Evolutionary conservation across 148 eudicot genomes (phyloP).

Genomic region (Persicaria maculosa): DNA sequence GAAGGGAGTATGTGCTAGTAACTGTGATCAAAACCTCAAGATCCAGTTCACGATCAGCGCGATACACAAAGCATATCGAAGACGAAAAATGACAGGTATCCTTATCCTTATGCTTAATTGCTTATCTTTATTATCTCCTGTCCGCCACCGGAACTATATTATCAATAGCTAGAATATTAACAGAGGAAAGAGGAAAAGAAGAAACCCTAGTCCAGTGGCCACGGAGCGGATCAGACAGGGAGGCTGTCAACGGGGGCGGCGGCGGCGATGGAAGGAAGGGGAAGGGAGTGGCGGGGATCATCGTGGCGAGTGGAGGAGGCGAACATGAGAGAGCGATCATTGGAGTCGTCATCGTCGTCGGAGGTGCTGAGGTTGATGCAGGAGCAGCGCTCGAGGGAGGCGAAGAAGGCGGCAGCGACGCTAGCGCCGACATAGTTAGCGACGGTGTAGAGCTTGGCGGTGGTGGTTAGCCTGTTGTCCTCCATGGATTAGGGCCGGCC

Average conservation of each 20-base stretch:
- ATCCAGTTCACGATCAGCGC: slow-evolving; percentile 3
- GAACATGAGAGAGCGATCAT: slow-evolving; percentile 64
- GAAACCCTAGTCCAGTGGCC: slow-evolving; percentile 1
- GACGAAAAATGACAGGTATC: neutral
- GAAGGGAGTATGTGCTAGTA: neutral
- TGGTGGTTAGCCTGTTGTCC: slow-evolving; percentile 33
- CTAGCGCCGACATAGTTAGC: slow-evolving; percentile 65
- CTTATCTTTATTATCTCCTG: neutral
- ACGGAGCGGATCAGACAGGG: slow-evolving; percentile 43
- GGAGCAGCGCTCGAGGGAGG: slow-evolving; percentile 62
- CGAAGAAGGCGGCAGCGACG: slow-evolving; percentile 69
- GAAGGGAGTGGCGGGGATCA: slow-evolving; percentile 28
- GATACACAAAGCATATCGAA: neutral
- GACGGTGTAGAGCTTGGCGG: slow-evolving; percentile 38
- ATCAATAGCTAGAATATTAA: neutral
- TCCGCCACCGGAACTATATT: neutral
- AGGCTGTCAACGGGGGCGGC: slow-evolving; percentile 34
- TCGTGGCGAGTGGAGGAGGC: slow-evolving; percentile 31
- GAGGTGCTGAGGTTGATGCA: slow-evolving; percentile 59
- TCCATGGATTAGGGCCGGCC: slow-evolving; percentile 20
- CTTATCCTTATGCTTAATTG: neutral
- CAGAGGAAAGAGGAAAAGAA: neutral
- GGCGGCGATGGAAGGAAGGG: slow-evolving; percentile 18
- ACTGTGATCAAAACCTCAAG: neutral
- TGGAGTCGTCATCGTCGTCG: slow-evolving; percentile 48